Conservation (phyloP, 2,329 filamentous ascomycete genomes). For the Diaporthe vaccinii region DNA sequence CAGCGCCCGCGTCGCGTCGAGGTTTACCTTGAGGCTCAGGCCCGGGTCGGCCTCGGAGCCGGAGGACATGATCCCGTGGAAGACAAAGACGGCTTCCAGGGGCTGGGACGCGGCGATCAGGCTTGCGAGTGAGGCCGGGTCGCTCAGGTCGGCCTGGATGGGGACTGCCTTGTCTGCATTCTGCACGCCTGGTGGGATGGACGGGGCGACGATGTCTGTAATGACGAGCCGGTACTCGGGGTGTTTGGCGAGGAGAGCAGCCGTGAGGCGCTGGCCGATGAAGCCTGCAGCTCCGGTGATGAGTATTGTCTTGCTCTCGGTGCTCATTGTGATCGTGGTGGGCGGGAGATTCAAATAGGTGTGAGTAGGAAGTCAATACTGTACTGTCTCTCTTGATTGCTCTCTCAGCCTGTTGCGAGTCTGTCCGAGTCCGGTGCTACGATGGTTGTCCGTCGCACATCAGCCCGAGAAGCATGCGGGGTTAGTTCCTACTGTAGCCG, state of each 20-base stretch:
- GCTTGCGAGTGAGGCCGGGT: constrained; percentile 35
- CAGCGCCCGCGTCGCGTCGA: constrained; percentile 39
- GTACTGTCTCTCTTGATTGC: background rate
- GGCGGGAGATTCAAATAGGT: no score
- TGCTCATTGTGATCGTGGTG: constrained; percentile 10
- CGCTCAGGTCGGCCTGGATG: constrained; percentile 40
- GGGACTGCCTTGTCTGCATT: constrained; percentile 12
- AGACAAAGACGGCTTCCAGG: constrained; percentile 61
- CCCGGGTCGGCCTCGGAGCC: constrained; percentile 72
- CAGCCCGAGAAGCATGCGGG: constrained; percentile 19
- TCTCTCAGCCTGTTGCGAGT: background rate
- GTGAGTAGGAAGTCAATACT: background rate
- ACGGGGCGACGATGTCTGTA: constrained; percentile 57
- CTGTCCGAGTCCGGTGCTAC: background rate
- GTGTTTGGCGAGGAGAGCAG: constrained; percentile 62
- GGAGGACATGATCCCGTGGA: constrained; percentile 75
- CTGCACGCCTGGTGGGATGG: constrained; percentile 4
- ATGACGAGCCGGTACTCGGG: constrained; percentile 61
- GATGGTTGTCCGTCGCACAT: constrained; percentile 1
- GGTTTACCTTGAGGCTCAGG: constrained; percentile 43
- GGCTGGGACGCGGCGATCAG: constrained; percentile 38
- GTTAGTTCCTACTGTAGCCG: constrained; percentile 3
- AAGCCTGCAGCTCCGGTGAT: constrained; percentile 76
- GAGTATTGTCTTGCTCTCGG: constrained; percentile 56
- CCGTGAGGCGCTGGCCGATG: constrained; percentile 72